phyloP scores from a whole-genome alignment of 805 yeast genomes.

The Metschnikowia drakensbergensis region DNA sequence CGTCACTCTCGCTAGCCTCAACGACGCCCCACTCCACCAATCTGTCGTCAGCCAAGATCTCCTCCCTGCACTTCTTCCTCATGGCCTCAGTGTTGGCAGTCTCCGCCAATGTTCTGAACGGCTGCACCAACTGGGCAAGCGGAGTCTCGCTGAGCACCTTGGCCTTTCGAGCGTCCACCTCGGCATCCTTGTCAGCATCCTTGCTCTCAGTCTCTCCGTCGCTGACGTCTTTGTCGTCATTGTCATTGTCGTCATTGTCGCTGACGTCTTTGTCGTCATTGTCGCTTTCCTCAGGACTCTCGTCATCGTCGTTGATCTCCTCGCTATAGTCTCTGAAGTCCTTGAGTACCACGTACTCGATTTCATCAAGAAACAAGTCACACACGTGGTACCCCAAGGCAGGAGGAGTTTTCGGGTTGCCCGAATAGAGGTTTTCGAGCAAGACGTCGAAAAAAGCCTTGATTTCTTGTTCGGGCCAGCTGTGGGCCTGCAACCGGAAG shows the following conservation, averaged over 20 bases:
- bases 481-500: conserved; percentile 46
- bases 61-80: conserved; percentile 60
- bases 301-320: conserved; percentile 36
- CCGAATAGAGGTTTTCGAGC: conserved; percentile 48
- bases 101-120: conserved; percentile 52
- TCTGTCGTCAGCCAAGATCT: conserved; percentile 62
- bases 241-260: not conserved
- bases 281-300: conserved; percentile 24
- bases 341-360: conserved; percentile 60
- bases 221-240: conserved; percentile 12
- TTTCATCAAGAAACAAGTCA: conserved; percentile 81
- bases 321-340: conserved; percentile 38
- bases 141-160: conserved; percentile 48
- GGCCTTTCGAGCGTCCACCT: conserved; percentile 21
- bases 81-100: conserved; percentile 57
- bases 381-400: conserved; percentile 82
- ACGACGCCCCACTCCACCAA: conserved; percentile 61
- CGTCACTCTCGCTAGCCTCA: conserved; percentile 24
- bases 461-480: conserved; percentile 50
- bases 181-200: conserved; percentile 27
- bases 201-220: conserved; percentile 33
- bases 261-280: conserved; percentile 6
- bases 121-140: conserved; percentile 49
- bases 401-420: conserved; percentile 56
- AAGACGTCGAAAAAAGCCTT: conserved; percentile 43